Base-by-base conservation (phyloP, 2,329 filamentous ascomycete genomes). In the Leptosphaerulina australis region DNA sequence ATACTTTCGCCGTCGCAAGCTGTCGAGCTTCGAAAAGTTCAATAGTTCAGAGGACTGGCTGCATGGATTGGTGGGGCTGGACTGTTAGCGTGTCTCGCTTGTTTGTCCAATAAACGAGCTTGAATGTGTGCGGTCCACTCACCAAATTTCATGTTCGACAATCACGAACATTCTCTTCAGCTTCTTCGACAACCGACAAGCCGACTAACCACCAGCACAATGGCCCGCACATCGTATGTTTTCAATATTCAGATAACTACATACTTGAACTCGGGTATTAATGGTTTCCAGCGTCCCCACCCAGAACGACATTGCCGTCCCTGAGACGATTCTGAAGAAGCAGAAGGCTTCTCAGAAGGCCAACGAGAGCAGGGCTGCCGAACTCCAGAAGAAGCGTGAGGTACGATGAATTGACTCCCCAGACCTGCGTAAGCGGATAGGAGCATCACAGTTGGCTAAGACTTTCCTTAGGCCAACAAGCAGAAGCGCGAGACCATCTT, bases 251-350 rank as follows among this genome's bases (percentile, higher is more conserved):
- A 2, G 21, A 22, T 25, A 3, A 14, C 8, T n/a, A 5, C 3
- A 3, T 5, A 10, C 10, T 10, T 35, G 18, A 6, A 14, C 2
- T 11, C n/a, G 5, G 11, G 5, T 31, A 9, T 33, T 33, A 39
- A 45, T 10, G 0, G 9, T 15, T 3, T 33, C 3, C 56, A 86
- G 86, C 81, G 90, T 96, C 75, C 91, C 94, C 71, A 94, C 92
- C 80, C 81, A 92, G 79, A 90, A 97, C 80, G 88, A 97, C 80
- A 87, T 99, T 79, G 84, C 97, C 78, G 91, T 97, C 77, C 94
- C 94, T 72, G 94, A 99, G 90, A 97, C 94, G 73, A 88, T 97
- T 75, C 88, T 99, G 79, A 99, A 99, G 90, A 99, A 99, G 91
- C 90, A 94, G 84, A 99, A 99, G 92, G 90, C 86, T 79, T 91